phyloP scores from a whole-genome alignment of 1,284 basidiomycete species.

The Cystobasidium slooffiae region DNA sequence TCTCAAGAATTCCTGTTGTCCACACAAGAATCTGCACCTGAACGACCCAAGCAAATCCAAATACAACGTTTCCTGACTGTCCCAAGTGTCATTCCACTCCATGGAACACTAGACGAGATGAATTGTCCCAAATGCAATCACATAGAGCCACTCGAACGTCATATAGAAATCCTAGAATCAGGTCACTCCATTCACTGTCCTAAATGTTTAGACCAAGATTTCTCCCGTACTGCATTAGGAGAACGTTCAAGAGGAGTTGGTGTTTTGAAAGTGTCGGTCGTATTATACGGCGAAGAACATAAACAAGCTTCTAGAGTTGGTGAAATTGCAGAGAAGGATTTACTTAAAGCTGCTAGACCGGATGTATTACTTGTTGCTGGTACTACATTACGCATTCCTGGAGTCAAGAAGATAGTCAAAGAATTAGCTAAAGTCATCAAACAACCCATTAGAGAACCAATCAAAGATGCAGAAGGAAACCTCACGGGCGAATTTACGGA shows the following conservation, averaged over 20 bases:
- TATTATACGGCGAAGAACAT: slow-evolving; percentile 87
- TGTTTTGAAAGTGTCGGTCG: slow-evolving; percentile 79
- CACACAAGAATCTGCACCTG: neutral
- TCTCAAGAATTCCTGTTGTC: slow-evolving; percentile 1
- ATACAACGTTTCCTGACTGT: slow-evolving; percentile 48
- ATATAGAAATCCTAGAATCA: slow-evolving; percentile 65
- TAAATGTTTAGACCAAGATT: slow-evolving; percentile 71
- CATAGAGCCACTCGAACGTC: slow-evolving; percentile 61
- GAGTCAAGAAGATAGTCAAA: slow-evolving; percentile 88
- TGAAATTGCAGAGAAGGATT: slow-evolving; percentile 72
- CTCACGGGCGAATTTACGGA: slow-evolving; percentile 34
- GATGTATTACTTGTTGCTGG: slow-evolving; percentile 89
- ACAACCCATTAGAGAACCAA: slow-evolving; percentile 51
- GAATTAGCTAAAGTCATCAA: slow-evolving; percentile 84
- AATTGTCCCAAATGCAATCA: slow-evolving; percentile 81
- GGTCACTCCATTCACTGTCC: slow-evolving; percentile 72
- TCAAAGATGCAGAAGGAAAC: slow-evolving; percentile 44
- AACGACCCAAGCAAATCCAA: neutral
- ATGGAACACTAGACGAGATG: slow-evolving; percentile 79
- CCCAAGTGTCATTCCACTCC: slow-evolving; percentile 83
- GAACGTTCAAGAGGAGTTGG: slow-evolving; percentile 83
- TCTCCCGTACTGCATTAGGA: slow-evolving; percentile 61
- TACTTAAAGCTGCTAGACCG: slow-evolving; percentile 68
- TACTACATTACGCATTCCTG: slow-evolving; percentile 85
- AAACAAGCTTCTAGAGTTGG: slow-evolving; percentile 86